Evolutionary conservation across 352 stramenopile genomes (phyloP), one percentile per base, ranked within the genome.

Genomic region (Poterioochromonas sp.): DNA sequence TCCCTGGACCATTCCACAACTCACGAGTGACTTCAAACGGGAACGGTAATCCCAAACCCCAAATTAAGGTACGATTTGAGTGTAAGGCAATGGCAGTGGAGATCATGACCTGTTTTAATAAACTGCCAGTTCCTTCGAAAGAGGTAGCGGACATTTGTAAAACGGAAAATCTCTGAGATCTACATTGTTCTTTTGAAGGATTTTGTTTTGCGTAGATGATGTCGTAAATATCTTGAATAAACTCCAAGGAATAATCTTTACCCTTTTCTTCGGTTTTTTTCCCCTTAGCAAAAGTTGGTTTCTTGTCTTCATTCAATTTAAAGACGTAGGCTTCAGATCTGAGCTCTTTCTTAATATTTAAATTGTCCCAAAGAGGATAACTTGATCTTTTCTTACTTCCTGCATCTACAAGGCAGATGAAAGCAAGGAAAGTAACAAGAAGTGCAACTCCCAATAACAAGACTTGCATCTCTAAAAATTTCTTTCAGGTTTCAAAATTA

Each of bases 31-130:
- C 49, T 51, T 71, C 47, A 64, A 62, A 74, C 34, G 73, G 41
- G 32, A 73, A 70, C 1, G 47, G 74, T 20, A 58, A 29, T 1
- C n/a, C 26, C 12, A n/a, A 18, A 32, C 69, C 69, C 74, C 74
- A 79, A 22, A 71, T 53, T 22, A 74, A 15, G n/a, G 60, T 51
- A 51, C 51, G 44, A 63, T 64, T 79, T 35, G 74, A 54, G 62
- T 79, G 60, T 2, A 63, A 43, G 1, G 41, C 74, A 39, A 43
- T 35, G 20, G 69, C 74, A 43, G 62, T 12, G 11, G 22, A 3
- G 8, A 74, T 12, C n/a, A 58, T 22, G 20, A 74, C 65, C 29
- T 58, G 65, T 34, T 74, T 74, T 8, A 74, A 11, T 22, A 74
- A 18, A 54, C 39, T 58, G 3, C 65, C 65, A 40, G 40, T 58